Percentiles rank a stretch among this genome's conserved stretches.
phyloP scores from a whole-genome alignment of 2,329 filamentous ascomycete species.

The Sclerotinia nivalis region DNA sequence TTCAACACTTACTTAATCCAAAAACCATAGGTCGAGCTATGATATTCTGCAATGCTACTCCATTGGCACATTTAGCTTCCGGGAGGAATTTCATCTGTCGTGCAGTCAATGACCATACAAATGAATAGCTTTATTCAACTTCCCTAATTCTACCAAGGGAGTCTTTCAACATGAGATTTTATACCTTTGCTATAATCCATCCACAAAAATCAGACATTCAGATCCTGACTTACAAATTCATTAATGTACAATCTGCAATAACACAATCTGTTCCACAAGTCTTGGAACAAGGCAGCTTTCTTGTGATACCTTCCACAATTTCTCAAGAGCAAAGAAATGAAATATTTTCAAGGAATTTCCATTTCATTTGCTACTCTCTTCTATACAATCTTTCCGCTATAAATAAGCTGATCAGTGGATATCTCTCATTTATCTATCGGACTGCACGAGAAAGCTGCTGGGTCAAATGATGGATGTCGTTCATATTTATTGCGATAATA shows the following conservation, averaged over 20 bases:
- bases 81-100: neutral
- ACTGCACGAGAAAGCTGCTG: no score
- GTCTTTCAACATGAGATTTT: neutral
- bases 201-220: neutral
- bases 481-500: no score
- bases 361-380: neutral
- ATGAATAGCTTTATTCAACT: neutral
- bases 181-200: neutral
- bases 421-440: neutral
- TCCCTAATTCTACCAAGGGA: no score
- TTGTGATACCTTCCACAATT: neutral
- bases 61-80: neutral
- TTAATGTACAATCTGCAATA: neutral
- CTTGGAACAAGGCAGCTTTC: neutral
- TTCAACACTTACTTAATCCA: neutral
- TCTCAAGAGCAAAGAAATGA: no score
- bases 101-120: neutral
- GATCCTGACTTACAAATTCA: neutral
- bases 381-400: neutral
- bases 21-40: neutral
- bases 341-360: neutral
- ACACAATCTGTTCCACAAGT: neutral
- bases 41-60: neutral
- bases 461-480: neutral
- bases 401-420: neutral